Percentiles rank a stretch among this genome's conserved stretches.
Conservation (phyloP, 768 basidiomycete genomes). For the Cubamyces lactineus region DNA sequence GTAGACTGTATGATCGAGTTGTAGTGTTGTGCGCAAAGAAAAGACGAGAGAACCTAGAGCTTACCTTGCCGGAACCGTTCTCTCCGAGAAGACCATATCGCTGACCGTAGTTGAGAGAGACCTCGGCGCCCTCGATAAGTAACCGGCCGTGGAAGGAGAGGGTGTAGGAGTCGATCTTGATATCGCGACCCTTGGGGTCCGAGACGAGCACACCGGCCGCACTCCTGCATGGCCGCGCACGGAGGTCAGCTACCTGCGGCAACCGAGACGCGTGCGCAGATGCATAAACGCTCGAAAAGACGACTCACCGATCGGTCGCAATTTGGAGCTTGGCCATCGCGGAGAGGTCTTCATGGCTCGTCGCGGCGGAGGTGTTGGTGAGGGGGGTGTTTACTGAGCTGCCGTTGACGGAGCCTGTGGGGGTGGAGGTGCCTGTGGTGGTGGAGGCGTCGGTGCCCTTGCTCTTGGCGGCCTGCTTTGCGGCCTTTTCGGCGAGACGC, state of each 20-base stretch:
- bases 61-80: conserved; percentile 98
- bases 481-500: conserved; percentile 92
- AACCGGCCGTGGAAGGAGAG: conserved; percentile 97
- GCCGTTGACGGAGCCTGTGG: conserved; percentile 65
- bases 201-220: conserved; percentile 92
- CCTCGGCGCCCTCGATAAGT: conserved; percentile 69
- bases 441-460: conserved; percentile 44
- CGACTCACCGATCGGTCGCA: conserved; percentile 82
- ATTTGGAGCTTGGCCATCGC: conserved; percentile 89
- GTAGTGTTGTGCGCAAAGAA: not conserved
- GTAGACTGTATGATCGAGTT: conserved; percentile 65
- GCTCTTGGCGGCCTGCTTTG: conserved; percentile 68
- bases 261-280: conserved; percentile 13
- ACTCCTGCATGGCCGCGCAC: conserved; percentile 55
- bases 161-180: conserved; percentile 96
- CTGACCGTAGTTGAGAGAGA: conserved; percentile 87
- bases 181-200: conserved; percentile 90
- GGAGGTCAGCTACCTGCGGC: not conserved
- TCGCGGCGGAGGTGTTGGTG: conserved; percentile 80
- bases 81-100: conserved; percentile 95
- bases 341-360: conserved; percentile 76
- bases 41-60: conserved; percentile 23
- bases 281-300: not conserved
- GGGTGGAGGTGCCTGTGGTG: conserved; percentile 61
- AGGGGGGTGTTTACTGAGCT: conserved; percentile 76